A percentile compares a stretch with the other conserved stretches of the same genome.
These are phyloP conservation scores for Sesbania bispinosa DNA, from an alignment of 306 rosid species.

Conservation along the genomic window DNA sequence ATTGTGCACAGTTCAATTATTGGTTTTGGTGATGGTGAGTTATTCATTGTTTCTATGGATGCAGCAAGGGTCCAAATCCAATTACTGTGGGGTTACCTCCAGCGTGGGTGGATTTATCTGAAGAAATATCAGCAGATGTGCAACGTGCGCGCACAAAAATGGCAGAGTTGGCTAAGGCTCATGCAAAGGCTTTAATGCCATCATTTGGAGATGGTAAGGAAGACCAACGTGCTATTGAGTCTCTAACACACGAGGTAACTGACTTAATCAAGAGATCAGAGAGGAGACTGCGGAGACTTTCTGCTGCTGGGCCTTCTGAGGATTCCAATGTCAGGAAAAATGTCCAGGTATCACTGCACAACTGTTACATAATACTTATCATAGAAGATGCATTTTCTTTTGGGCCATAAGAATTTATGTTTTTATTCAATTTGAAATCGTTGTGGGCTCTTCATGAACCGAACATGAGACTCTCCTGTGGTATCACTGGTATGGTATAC, in stretches of 20 bases:
- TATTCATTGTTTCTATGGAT: constrained; percentile 19
- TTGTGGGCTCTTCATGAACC: constrained; percentile 2
- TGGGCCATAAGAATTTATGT: background rate
- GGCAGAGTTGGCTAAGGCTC: constrained; percentile 87
- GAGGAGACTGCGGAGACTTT: constrained; percentile 68
- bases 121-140: constrained; percentile 83
- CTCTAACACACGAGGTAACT: constrained; percentile 81
- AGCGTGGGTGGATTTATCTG: constrained; percentile 96
- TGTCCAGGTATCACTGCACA: constrained; percentile 72
- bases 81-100: constrained; percentile 90
- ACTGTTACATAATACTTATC: background rate
- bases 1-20: background rate
- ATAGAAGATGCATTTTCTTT: constrained; percentile 17
- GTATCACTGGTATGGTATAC: background rate
- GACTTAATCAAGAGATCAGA: constrained; percentile 79
- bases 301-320: constrained; percentile 87
- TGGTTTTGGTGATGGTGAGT: background rate
- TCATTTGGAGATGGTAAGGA: constrained; percentile 95
- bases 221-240: constrained; percentile 78
- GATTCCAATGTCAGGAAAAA: constrained; percentile 93
- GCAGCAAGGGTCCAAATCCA: constrained; percentile 70
- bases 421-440: constrained; percentile 13
- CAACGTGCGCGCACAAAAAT: constrained; percentile 81
- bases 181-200: constrained; percentile 92
- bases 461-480: background rate